A percentile compares a stretch with the other conserved stretches of the same genome.
These are phyloP conservation scores for Iris pallida DNA, from an alignment of 116 monocot species.

Conservation along the genomic window DNA sequence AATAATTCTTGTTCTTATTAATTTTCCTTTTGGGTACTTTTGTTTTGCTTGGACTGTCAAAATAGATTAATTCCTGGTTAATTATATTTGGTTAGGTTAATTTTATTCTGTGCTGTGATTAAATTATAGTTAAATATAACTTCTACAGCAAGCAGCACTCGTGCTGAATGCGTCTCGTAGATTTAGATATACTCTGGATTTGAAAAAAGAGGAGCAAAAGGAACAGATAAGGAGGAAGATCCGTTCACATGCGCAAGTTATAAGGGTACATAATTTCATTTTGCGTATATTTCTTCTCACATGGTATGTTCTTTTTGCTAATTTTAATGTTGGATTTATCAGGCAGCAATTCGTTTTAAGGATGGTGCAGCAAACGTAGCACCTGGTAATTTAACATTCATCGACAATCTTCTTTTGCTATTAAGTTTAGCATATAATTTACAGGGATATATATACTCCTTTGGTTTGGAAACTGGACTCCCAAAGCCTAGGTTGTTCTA, in stretches of 20 bases:
- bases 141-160: slow-evolving; percentile 84
- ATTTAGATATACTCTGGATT: slow-evolving; percentile 89
- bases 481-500: no score
- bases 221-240: slow-evolving; percentile 75
- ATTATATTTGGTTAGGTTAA: no score
- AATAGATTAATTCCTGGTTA: no score
- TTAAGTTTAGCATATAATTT: no score
- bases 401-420: no score
- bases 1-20: no score
- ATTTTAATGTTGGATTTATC: slow-evolving; percentile 12
- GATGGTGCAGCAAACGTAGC: slow-evolving; percentile 33
- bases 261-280: slow-evolving; percentile 45
- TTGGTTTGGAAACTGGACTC: no score
- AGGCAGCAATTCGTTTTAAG: slow-evolving; percentile 96
- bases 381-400: no score
- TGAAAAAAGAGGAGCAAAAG: slow-evolving; percentile 79
- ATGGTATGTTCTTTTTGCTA: neutral
- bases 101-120: no score
- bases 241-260: slow-evolving; percentile 86
- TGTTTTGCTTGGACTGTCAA: no score
- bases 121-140: neutral
- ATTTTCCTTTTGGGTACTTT: no score
- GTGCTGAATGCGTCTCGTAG: slow-evolving; percentile 91
- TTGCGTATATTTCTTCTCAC: neutral
- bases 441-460: no score